These are phyloP conservation scores for Akanthomyces dipterigenus DNA, from an alignment of 2,329 filamentous ascomycete species.

Conservation along the genomic window DNA sequence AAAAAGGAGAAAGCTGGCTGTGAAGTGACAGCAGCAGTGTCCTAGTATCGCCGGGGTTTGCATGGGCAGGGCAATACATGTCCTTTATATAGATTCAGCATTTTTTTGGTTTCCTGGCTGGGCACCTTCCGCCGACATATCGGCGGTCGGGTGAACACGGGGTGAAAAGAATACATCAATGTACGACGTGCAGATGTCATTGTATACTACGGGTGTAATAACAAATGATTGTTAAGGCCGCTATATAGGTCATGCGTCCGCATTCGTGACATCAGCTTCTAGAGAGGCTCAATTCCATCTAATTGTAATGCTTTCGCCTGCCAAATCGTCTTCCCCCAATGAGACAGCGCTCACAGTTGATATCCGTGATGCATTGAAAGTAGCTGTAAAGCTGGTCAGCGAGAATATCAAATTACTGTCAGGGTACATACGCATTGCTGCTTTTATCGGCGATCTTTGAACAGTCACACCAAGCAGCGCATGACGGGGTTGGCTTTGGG, in stretches of 20 bases:
- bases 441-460: conserved; percentile 20
- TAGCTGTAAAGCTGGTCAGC: conserved; percentile 15
- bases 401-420: too few relatives aligned
- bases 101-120: background rate
- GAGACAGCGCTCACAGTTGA: conserved; percentile 20
- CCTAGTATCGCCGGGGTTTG: conserved; percentile 6
- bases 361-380: conserved; percentile 23
- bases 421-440: conserved; percentile 18
- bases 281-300: background rate
- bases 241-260: background rate
- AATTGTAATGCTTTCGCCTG: background rate
- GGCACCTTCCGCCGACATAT: background rate
- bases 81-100: conserved; percentile 11
- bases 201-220: conserved; percentile 12
- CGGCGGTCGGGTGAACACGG: background rate
- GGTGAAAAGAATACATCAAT: background rate
- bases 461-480: conserved; percentile 21
- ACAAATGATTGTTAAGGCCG: conserved; percentile 3
- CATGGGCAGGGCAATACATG: conserved; percentile 10
- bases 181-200: conserved; percentile 8
- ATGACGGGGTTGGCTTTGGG: conserved; percentile 10
- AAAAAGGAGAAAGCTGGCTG: conserved; percentile 5
- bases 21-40: conserved; percentile 8
- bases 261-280: background rate
- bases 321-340: background rate